phyloP scores from a whole-genome alignment of 257 asterid species.

The Rhazya stricta region DNA sequence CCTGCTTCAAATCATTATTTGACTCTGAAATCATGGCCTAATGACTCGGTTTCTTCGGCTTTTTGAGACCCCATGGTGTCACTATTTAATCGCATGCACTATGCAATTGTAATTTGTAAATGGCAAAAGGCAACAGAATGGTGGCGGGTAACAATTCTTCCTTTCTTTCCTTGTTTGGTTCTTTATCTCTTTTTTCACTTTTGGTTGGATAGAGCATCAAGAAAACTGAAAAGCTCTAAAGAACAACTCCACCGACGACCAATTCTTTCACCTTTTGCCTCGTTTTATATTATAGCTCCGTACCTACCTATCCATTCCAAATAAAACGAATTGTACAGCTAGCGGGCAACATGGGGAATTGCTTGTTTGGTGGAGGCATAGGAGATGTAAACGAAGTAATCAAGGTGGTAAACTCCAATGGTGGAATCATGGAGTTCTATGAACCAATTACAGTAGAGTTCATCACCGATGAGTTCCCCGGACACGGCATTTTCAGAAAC shows the following conservation, averaged over 20 bases:
- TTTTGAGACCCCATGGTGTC: not conserved
- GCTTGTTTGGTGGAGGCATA: conserved; percentile 65
- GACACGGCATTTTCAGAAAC: conserved; percentile 71
- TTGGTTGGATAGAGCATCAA: conserved; percentile 16
- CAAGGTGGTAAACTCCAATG: conserved; percentile 52
- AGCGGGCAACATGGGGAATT: conserved; percentile 81
- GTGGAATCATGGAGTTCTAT: conserved; percentile 75
- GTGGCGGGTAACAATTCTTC: conserved; percentile 14
- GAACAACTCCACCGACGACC: conserved; percentile 26
- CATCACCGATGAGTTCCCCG: conserved; percentile 74
- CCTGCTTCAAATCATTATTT: not conserved
- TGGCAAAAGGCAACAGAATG: not conserved
- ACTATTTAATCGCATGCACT: not conserved
- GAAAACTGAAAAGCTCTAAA: conserved; percentile 15
- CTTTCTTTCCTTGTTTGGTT: not conserved
- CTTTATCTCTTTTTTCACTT: not conserved
- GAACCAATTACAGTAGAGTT: conserved; percentile 56
- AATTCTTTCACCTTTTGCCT: not conserved
- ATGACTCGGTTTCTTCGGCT: not conserved
- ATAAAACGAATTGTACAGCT: too few relatives aligned
- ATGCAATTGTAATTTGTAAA: not conserved
- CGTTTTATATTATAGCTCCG: too few relatives aligned
- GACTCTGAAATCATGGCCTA: conserved; percentile 18
- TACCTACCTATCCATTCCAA: not conserved
- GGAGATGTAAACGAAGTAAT: conserved; percentile 37